Conservation (phyloP, 1,139 yeast species). For the Hansenula lynferdii region DNA sequence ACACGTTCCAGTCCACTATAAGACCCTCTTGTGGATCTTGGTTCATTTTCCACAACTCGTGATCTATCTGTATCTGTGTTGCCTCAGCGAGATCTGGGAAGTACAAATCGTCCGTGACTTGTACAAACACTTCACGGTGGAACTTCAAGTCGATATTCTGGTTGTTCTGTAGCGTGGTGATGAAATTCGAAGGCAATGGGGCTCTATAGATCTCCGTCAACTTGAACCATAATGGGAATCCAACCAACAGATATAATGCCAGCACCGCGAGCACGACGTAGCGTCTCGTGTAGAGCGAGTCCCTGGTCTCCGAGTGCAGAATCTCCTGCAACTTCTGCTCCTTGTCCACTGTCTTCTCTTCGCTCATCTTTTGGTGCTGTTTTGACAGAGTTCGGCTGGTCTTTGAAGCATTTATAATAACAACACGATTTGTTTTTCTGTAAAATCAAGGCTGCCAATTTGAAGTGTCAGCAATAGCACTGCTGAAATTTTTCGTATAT, state of each 20-base stretch:
- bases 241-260: constrained; percentile 45
- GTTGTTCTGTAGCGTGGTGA: constrained; percentile 36
- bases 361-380: no score
- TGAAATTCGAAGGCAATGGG: constrained; percentile 54
- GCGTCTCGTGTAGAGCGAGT: constrained; percentile 17
- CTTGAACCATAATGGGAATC: constrained; percentile 67
- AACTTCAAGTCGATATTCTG: constrained; percentile 35
- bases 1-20: constrained; percentile 23
- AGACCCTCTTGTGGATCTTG: constrained; percentile 22
- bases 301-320: constrained; percentile 14
- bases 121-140: constrained; percentile 53
- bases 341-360: not conserved
- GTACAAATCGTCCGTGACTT: constrained; percentile 27
- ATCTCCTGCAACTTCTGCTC: constrained; percentile 7
- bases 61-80: constrained; percentile 35
- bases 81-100: constrained; percentile 43
- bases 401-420: no score
- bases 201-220: constrained; percentile 78
- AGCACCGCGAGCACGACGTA: constrained; percentile 23
- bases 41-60: constrained; percentile 20
- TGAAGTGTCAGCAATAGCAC: no score
- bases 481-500: no score
- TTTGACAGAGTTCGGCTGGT: no score
- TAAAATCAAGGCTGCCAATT: no score
- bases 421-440: no score